phyloP scores from a whole-genome alignment of 108 stramenopile genomes.

The Nitzschia sp. region DNA sequence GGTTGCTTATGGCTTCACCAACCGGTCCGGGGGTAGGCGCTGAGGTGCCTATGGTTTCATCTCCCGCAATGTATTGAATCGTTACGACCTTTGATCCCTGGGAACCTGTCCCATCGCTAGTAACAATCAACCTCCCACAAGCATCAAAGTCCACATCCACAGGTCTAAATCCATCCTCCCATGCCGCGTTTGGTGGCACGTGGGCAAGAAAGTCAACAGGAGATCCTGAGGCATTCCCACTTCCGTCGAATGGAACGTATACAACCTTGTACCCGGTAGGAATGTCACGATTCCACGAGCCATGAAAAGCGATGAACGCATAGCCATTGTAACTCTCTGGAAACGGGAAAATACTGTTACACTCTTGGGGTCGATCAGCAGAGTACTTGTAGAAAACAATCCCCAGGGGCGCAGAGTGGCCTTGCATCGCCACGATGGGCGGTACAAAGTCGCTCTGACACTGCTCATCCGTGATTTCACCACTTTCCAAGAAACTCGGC shows the following conservation, averaged over 20 bases:
- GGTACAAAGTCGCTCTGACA: constrained; percentile 46
- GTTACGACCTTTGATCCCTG: constrained; percentile 36
- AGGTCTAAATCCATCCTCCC: constrained; percentile 63
- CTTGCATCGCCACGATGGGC: constrained; percentile 64
- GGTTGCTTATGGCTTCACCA: too few species aligned
- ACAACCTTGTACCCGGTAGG: constrained; percentile 83
- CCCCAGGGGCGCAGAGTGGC: constrained; percentile 76
- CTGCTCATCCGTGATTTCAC: constrained; percentile 56
- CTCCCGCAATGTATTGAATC: constrained; percentile 14
- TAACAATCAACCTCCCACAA: constrained; percentile 69
- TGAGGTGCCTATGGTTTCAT: background rate
- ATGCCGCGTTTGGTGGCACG: constrained; percentile 46
- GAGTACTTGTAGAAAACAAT: constrained; percentile 72
- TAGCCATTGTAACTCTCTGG: constrained; percentile 63
- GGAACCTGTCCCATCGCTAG: constrained; percentile 58
- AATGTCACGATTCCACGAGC: constrained; percentile 74
- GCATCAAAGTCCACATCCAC: constrained; percentile 78
- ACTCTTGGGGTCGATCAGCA: constrained; percentile 19
- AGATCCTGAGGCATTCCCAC: constrained; percentile 41
- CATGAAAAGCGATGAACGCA: constrained; percentile 77
- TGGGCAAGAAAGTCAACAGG: constrained; percentile 66
- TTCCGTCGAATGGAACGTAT: constrained; percentile 57
- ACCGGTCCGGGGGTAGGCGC: too few species aligned
- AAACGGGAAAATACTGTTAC: constrained; percentile 40
- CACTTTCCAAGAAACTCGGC: constrained; percentile 50